Percentiles rank a stretch among this genome's conserved stretches.
These are phyloP conservation scores for Allium cepa DNA, from an alignment of 106 monocot species.

Conservation along the genomic window DNA sequence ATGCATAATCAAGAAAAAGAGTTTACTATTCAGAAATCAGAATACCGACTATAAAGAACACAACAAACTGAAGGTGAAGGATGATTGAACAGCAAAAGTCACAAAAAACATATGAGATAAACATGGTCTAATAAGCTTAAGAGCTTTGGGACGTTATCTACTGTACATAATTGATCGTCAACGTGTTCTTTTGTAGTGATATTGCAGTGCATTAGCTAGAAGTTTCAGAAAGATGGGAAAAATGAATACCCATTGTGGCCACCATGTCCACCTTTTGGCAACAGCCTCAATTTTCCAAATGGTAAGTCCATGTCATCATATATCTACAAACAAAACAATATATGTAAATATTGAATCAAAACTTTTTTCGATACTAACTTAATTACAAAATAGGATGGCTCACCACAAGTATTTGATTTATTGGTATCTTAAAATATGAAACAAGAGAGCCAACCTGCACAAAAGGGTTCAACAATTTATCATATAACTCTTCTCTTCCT, in stretches of 20 bases:
- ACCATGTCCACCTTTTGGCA: constrained; percentile 97
- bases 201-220: background rate
- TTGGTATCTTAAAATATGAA: constrained; percentile 79
- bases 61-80: no score
- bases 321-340: constrained; percentile 35
- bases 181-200: no score
- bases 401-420: constrained; percentile 88
- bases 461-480: background rate
- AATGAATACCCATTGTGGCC: constrained; percentile 88
- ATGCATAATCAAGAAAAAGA: no score
- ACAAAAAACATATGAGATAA: no score
- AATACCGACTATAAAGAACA: no score
- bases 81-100: no score
- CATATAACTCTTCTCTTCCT: background rate
- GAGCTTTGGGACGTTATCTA: no score
- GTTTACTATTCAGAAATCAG: no score
- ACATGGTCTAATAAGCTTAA: no score
- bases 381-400: background rate
- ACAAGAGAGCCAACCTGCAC: constrained; percentile 79
- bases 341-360: background rate
- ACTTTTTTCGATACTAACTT: background rate
- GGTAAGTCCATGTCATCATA: constrained; percentile 94
- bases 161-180: no score
- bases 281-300: constrained; percentile 79
- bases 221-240: background rate